Percentiles rank a stretch among this genome's conserved stretches.
These are phyloP conservation scores for Saccharomyces paradoxus DNA, from an alignment of 805 yeast genomes.

Conservation along the genomic window DNA sequence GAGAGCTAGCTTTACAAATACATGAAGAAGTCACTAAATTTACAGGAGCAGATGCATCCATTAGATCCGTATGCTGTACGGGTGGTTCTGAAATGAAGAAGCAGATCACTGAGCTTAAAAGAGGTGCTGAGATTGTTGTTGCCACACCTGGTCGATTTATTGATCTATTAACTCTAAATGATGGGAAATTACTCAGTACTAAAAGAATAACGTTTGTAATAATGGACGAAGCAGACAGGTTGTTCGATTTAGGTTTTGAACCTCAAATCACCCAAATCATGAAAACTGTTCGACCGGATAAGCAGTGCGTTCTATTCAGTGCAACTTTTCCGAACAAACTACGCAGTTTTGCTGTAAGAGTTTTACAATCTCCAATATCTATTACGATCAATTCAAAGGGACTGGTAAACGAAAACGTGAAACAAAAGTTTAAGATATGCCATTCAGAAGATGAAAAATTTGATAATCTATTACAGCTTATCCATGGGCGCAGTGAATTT, in stretches of 20 bases:
- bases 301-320: conserved; percentile 83
- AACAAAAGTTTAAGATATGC: conserved; percentile 61
- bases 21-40: conserved; percentile 57
- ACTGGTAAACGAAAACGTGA: conserved; percentile 72
- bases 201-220: conserved; percentile 71
- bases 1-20: conserved; percentile 86
- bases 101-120: conserved; percentile 73
- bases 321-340: conserved; percentile 86
- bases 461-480: conserved; percentile 40
- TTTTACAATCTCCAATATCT: conserved; percentile 58
- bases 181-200: conserved; percentile 62
- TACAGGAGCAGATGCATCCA: conserved; percentile 26
- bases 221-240: conserved; percentile 90
- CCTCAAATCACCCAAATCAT: conserved; percentile 85
- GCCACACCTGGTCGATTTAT: conserved; percentile 95
- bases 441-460: conserved; percentile 49
- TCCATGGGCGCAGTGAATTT: conserved; percentile 35
- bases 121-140: conserved; percentile 71
- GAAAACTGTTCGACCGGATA: conserved; percentile 69
- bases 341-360: conserved; percentile 62
- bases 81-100: conserved; percentile 82
- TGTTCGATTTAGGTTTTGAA: conserved; percentile 95
- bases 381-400: conserved; percentile 74
- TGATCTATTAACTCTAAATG: conserved; percentile 75
- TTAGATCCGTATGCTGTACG: conserved; percentile 70